Evolutionary conservation across 2,329 filamentous ascomycete species (phyloP), one percentile per base, ranked within the genome.

Genomic region (Fusarium haematococcum): DNA sequence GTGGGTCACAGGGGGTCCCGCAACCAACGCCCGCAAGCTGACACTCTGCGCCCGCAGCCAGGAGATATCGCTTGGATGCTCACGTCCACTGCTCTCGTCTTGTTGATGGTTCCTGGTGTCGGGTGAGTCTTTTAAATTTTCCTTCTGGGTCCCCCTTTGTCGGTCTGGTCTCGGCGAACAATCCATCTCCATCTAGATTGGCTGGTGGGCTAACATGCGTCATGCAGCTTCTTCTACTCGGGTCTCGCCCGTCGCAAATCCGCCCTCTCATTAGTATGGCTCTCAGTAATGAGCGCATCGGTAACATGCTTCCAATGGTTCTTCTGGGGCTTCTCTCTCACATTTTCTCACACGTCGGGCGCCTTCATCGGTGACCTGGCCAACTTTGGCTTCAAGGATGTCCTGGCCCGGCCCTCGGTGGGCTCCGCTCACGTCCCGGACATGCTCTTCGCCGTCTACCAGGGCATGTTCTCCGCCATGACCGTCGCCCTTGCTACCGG

Each of bases 281-380:
- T 97, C 27, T 96, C 94, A 5, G 88, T 97, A 80, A 97, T 97
- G 93, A 90, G 94, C 23, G 91, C 92, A 1, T 95, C 92, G 14
- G 92, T 97, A 60, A 92, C 94, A 39, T 93, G 91, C 30, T 97
- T 97, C 84, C 95, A 97, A 83, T 98, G 95, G 95, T 97, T 97
- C 86, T 95, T 97, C 87, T 97, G 94, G 94, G 94, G 94, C 45
- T 97, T 94, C 82, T 95, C 93, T 6, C 85, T 97, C 13, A 91
- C 93, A 57, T 97, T 95, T 81, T 97, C 94, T 18, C 94, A 96
- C 83, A 88, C 89, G 3, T 93, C 93, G 30, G 91, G 92, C 56
- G 89, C 86, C 48, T 97, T 91, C 82, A 94, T 97, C 72, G 95
- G 95, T 68, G 88, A 95, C 78, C 86, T 97, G 30, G 84, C 90